Base-by-base conservation (phyloP, 179 eudicot genomes). In the Gypsophila paniculata region DNA sequence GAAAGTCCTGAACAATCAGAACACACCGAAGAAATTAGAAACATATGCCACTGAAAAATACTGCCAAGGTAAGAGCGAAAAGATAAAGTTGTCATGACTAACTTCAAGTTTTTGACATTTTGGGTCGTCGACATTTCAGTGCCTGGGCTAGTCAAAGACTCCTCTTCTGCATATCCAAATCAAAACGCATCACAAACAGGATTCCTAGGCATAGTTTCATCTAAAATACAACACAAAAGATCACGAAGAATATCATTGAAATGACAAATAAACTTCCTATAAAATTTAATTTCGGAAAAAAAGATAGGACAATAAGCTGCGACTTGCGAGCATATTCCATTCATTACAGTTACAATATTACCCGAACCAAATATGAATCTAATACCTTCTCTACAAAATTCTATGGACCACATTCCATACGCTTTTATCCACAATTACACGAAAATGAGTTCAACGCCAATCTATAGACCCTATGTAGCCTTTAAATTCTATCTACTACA, bases 101-200 rank as follows among this genome's bases (percentile, higher is more conserved):
- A 86, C 89, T 84, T 72, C 32, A 84, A 72, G 46, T 77, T 82
- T 61, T 82, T 76, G 72, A 69, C 59, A 38, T 79, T 70, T 74
- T 62, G 80, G 54, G 42, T 55, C 5, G 60, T 18, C 13, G 74
- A 59, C 80, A 78, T 80, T 57, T 76, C 71, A 12, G 77, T 51
- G 36, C 61, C 76, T 62, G 68, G 57, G 65, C 65, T 34, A 23
- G 64, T 68, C 51, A 71, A 57, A 36, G 69, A 26, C 42, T 78
- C 75, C 13, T 60, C 26, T 61, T 76, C 85, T 75, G 78, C 78
- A 65, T n/a, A 70, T 58, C 21, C 49, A 19, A 26, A 46, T 10
- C 46, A 48, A 39, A 21, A 64, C 21, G 34, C 65, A 62, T 17
- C 39, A 69, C 59, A 29, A 61, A 53, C 32, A 23, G 29, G 4